Conservation (phyloP, 1,284 basidiomycete species). For the Chondrostereum purpureum region DNA sequence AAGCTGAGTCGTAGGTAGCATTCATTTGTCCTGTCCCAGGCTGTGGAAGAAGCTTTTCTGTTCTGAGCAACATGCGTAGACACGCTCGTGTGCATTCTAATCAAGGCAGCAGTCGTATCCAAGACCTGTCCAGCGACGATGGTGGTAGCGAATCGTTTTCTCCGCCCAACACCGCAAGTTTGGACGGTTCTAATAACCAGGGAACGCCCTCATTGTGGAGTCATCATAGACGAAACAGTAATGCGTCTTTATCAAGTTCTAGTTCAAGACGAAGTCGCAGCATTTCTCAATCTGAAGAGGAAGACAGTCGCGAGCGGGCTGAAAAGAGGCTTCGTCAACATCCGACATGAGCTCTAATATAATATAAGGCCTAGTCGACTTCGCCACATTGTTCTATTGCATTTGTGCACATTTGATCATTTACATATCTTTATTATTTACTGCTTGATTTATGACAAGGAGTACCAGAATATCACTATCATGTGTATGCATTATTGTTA, state of each 20-base stretch:
- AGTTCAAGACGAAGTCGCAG: conserved; percentile 32
- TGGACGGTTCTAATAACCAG: background rate
- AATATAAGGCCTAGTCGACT: conserved; percentile 2
- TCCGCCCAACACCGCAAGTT: conserved; percentile 13
- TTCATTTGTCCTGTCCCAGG: conserved; percentile 69
- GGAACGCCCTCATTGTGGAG: conserved; percentile 15
- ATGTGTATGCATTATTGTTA: too few species aligned
- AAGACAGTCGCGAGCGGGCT: conserved; percentile 19
- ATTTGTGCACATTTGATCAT: too few species aligned
- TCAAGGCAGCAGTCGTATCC: conserved; percentile 26
- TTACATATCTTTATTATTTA: too few species aligned
- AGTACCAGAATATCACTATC: too few species aligned
- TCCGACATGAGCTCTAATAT: conserved; percentile 3
- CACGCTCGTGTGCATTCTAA: conserved; percentile 61
- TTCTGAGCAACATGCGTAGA: conserved; percentile 82
- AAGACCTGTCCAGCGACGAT: conserved; percentile 39
- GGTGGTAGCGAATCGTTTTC: conserved; percentile 29
- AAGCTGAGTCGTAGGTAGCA: conserved; percentile 35
- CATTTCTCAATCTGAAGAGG: conserved; percentile 27
- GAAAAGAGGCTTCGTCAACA: conserved; percentile 27
- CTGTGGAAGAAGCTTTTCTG: conserved; percentile 77
- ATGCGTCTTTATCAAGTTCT: conserved; percentile 33
- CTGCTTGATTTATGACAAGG: too few species aligned
- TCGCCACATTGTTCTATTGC: too few species aligned
- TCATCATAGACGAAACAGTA: conserved; percentile 28